Evolutionary conservation across 2,329 filamentous ascomycete genomes (phyloP).

Genomic region (Westerdykella ornata): DNA sequence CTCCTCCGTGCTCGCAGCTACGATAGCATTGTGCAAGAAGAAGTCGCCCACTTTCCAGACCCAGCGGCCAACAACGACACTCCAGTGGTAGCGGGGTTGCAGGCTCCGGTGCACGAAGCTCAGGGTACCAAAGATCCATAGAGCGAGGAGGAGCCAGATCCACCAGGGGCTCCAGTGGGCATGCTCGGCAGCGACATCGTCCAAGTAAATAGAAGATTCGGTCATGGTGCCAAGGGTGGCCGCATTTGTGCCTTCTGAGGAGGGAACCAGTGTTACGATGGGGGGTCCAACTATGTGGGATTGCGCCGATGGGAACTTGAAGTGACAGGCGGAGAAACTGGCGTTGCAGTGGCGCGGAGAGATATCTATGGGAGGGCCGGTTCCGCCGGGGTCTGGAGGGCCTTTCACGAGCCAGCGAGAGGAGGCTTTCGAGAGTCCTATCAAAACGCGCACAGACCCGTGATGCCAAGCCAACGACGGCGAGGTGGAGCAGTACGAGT

Average conservation of each 20-base stretch:
- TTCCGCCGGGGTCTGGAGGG: no score
- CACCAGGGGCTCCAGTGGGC: neutral
- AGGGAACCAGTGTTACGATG: neutral
- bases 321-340: neutral
- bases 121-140: neutral
- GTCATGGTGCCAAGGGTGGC: neutral
- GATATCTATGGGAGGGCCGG: no score
- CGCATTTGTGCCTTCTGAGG: neutral
- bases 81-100: neutral
- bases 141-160: neutral
- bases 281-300: no score
- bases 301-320: neutral
- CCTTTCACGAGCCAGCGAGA: no score
- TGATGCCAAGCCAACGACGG: no score
- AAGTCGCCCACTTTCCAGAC: neutral
- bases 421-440: no score
- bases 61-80: neutral
- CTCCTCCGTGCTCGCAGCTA: no score
- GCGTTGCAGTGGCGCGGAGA: neutral
- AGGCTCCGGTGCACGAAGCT: neutral
- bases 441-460: no score
- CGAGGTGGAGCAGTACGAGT: no score
- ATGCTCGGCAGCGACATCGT: neutral
- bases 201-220: neutral
- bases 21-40: no score